Evolutionary conservation across 202 grass and related monocot species (phyloP).

Genomic region (Schoenoplectus triqueter): DNA sequence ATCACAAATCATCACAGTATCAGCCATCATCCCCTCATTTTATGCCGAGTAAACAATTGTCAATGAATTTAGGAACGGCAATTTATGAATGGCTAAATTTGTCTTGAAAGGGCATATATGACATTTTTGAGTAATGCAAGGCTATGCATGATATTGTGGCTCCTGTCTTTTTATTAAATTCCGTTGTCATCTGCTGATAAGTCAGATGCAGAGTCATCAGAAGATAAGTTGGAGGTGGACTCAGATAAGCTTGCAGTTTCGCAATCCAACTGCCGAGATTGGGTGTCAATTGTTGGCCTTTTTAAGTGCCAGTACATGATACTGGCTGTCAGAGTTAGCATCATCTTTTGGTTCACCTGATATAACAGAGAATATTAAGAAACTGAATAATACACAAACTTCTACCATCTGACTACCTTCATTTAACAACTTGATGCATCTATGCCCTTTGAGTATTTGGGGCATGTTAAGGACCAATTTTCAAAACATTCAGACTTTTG

Average conservation of each 20-base stretch:
- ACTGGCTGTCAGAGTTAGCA: constrained; percentile 86
- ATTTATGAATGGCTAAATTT: neutral
- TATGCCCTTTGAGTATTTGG: neutral
- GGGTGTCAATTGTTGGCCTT: constrained; percentile 49
- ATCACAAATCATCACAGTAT: constrained; percentile 46
- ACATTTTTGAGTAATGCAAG: constrained; percentile 38
- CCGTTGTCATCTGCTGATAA: constrained; percentile 77
- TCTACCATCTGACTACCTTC: neutral
- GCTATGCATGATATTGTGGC: constrained; percentile 11
- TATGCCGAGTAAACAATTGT: constrained; percentile 43
- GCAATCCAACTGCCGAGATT: constrained; percentile 54
- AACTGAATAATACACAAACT: neutral
- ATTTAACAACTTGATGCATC: neutral
- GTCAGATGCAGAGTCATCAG: constrained; percentile 86
- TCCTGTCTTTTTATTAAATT: constrained; percentile 39
- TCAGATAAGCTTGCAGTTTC: constrained; percentile 74
- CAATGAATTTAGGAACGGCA: constrained; percentile 45
- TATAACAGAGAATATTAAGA: neutral
- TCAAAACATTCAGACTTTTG: neutral
- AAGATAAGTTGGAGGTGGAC: constrained; percentile 61
- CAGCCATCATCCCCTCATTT: constrained; percentile 34
- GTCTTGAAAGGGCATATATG: constrained; percentile 34
- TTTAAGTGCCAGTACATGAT: constrained; percentile 99
- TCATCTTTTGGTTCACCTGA: constrained; percentile 99
- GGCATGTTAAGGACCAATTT: neutral